Conservation (phyloP, 495 filamentous ascomycete species). For the Trichoderma asperelloides region DNA sequence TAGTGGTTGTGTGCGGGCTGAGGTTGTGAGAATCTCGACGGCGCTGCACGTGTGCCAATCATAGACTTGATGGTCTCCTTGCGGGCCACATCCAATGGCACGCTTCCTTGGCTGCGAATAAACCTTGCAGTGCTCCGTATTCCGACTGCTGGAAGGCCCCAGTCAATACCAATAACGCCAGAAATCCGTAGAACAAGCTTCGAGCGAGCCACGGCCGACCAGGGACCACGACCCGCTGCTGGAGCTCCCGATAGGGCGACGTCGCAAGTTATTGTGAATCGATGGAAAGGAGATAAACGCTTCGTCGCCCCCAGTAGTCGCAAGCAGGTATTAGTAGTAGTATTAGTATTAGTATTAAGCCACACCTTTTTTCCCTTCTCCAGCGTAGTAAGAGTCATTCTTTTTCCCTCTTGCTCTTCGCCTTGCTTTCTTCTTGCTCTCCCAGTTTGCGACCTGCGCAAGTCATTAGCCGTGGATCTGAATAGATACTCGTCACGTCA, state of each 20-base stretch:
- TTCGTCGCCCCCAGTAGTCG: neutral
- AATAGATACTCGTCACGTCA: neutral
- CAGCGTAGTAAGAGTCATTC: neutral
- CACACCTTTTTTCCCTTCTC: neutral
- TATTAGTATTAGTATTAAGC: neutral
- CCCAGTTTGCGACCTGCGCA: neutral
- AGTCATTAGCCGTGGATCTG: neutral
- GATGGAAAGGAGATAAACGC: constrained; percentile 3
- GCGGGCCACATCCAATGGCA: neutral
- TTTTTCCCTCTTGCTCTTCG: neutral
- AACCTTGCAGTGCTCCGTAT: neutral
- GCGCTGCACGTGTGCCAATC: neutral
- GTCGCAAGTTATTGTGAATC: neutral
- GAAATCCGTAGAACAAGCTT: constrained; percentile 4
- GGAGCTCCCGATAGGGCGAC: constrained; percentile 6
- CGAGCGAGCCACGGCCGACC: neutral
- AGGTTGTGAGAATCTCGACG: neutral
- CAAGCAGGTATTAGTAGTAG: neutral
- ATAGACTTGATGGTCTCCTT: neutral
- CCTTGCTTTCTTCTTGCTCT: neutral
- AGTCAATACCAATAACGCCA: neutral
- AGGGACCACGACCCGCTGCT: constrained; percentile 6
- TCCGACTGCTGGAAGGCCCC: neutral
- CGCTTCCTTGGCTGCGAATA: no score
- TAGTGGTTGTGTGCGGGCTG: neutral